Evolutionary conservation across 768 basidiomycete genomes (phyloP).

Genomic region (Lenzites betulinus): DNA sequence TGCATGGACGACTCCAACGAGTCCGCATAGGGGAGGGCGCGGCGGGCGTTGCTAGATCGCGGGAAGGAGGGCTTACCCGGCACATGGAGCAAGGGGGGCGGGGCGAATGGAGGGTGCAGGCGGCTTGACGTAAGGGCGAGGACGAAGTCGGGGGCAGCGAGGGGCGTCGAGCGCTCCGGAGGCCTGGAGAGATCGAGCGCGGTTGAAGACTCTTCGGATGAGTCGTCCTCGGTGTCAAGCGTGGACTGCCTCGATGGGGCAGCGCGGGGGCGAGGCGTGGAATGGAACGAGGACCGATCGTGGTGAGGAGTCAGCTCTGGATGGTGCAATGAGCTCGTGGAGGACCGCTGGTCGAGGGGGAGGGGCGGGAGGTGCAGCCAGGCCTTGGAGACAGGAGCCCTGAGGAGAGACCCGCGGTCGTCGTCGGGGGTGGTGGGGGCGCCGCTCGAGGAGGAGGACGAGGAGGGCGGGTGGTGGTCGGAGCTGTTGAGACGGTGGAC

Average conservation of each 20-base stretch:
- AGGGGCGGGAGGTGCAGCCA: constrained; percentile 11
- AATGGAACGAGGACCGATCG: constrained; percentile 6
- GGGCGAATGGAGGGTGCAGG: constrained; percentile 41
- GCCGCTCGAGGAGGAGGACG: constrained; percentile 62
- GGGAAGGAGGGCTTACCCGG: constrained; percentile 47
- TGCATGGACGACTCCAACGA: constrained; percentile 49
- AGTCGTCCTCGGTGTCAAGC: constrained; percentile 19
- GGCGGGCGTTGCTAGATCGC: constrained; percentile 52
- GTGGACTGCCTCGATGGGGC: constrained; percentile 15
- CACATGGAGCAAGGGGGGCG: constrained; percentile 52
- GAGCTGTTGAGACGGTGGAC: constrained; percentile 36
- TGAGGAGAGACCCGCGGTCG: constrained; percentile 18
- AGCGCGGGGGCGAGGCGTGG: constrained; percentile 5
- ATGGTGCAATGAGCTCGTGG: constrained; percentile 11
- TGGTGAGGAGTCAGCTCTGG: constrained; percentile 12
- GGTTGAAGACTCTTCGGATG: constrained; percentile 21
- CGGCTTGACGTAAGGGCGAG: constrained; percentile 48
- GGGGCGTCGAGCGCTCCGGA: constrained; percentile 19
- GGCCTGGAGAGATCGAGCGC: constrained; percentile 16
- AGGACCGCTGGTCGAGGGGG: constrained; percentile 13
- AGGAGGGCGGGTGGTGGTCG: constrained; percentile 27
- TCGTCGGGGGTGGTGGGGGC: constrained; percentile 63
- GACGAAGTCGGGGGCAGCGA: constrained; percentile 39
- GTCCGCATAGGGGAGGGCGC: constrained; percentile 37
- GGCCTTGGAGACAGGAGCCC: constrained; percentile 17